Base-by-base conservation (phyloP, 768 basidiomycete genomes). In the Sutorius australiensis region DNA sequence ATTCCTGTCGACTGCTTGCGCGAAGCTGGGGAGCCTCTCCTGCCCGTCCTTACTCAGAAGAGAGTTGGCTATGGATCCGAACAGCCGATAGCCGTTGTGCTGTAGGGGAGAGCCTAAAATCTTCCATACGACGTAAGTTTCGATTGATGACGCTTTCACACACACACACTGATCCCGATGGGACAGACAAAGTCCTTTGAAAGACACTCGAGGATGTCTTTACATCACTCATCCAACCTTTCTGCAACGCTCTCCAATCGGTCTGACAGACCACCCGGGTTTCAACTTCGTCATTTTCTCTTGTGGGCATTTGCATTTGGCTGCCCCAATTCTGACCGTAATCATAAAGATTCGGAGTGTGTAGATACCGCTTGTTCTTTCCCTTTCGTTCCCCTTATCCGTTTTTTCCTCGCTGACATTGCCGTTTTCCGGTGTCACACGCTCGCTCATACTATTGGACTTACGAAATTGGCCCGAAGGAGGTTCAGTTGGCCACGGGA, bases 1-100 rank as follows among this genome's bases (percentile, higher is more conserved):
- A 84, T 89, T 42, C 87, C 87, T 6, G 70, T 87, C n/a, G 83
- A 86, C 58, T 88, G 86, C 64, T 73, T 88, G 64, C 73, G 83
- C 28, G 72, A 74, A 38, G 62, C 68, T 21, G 72, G 74, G 16
- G 75, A 81, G 62, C 69, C 74, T 21, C 67, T 82, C 31, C 74
- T 78, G 0, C 65, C 71, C 8, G 83, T 82, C 68, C 64, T 82
- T 45, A 71, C 73, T 13, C 70, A 75, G 56, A 81, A 80, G 65
- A 66, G 77, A 50, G 70, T 79, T 51, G 75, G 75, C 58, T 71
- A 73, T 41, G 57, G 34, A 13, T 19, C 55, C 10, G 48, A 50
- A 3, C 24, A 39, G 6, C 11, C 32, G 17, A 3, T 39, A 17
- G 41, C 30, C 12, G 10, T 17, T 34, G 61, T 45, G 6, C 3